Base-by-base conservation (phyloP, 495 filamentous ascomycete species). In the Oleoguttula mirabilis region DNA sequence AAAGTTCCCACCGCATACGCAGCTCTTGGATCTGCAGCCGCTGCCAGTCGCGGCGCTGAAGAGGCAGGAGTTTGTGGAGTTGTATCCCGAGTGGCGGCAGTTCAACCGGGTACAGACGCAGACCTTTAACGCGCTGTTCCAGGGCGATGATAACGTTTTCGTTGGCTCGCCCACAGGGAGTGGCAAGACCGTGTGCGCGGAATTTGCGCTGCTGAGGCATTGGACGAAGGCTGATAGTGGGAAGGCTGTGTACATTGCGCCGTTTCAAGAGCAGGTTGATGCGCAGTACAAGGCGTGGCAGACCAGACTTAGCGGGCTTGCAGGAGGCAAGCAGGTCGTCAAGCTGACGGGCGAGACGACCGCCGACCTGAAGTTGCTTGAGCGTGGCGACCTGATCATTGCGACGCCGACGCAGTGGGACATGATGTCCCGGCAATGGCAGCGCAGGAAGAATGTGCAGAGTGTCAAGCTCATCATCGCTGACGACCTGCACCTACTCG, bases 21-120 rank as follows among this genome's bases (percentile, higher is more conserved):
- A 79, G 23, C 62, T 95, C 15, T 65, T 95, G 10, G 88, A 95
- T 48, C 70, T 96, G 55, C 92, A 96, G 50, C 84, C 87, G 16
- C 71, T 94, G 16, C 86, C 87, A 0, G 80, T 95, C 21, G 71
- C 82, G 20, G 87, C 87, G 1, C 60, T 99, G 37, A 96, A 96
- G 70, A 74, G 72, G 16, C 74, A 81, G 36, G 88, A 96, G 32
- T 94, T 77, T 53, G 70, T 79, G 40, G 69, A 71, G 15, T 67
- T 99, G 12, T 99, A 94, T 55, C 77, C 84, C 6, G 69, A 82
- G 25, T 93, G 83, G 79, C 72, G 80, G 30, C 76, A 78, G 33
- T 99, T 96, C 71, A 96, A 96, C 66, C 94, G 92, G 65, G 77
- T 96, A 15, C 92, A 99, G 55, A 95, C 88, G 3, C 90, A 99